Evolutionary conservation across 2,329 filamentous ascomycete genomes (phyloP), one percentile per base, ranked within the genome.

Genomic region (Aspergillus sp.): DNA sequence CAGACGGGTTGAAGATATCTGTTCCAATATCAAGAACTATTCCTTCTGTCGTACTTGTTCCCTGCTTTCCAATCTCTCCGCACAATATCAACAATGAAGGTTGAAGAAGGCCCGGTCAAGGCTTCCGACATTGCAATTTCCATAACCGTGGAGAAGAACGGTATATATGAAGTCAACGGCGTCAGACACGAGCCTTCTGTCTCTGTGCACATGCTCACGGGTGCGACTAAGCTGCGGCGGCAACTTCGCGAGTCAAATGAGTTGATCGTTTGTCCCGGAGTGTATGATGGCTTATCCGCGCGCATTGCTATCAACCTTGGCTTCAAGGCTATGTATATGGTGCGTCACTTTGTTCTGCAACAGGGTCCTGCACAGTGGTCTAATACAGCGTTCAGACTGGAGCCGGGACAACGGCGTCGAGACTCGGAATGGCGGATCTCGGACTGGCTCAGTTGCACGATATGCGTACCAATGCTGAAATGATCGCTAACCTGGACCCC

Each of bases 271-370:
- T 83, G 80, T 47, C 85, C 84, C 0, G 85, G 85, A 30, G 84
- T 88, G 2, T 87, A 87, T 62, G 85, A 89, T 73, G 85, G 85
- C 11, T 78, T 87, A 50, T 83, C 82, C 2, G 84, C 85, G 0
- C 76, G 85, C 1, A 79, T 88, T 51, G 84, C 84, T 1, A 73
- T 86, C 19, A 72, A 77, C 40, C 74, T 82, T n/a, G 84, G 84
- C 4, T 87, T 86, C 53, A 79, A 86, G 44, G 79, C 76, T 51
- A 65, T 88, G 36, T 88, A 88, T 72, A 88, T 88, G 85, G 84
- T 85, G 70, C 42, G 74, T 53, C 10, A 10, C 40, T 7, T 32
- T 10, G 4, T 6, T 20, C 11, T 19, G 26, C 35, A 24, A 17
- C 4, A 2, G 3, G 7, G 22, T 17, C 16, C 8, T 16, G 16